These are phyloP conservation scores for Bonia amplexicaulis DNA, from an alignment of 176 grass and related monocot genomes.

Conservation along the genomic window DNA sequence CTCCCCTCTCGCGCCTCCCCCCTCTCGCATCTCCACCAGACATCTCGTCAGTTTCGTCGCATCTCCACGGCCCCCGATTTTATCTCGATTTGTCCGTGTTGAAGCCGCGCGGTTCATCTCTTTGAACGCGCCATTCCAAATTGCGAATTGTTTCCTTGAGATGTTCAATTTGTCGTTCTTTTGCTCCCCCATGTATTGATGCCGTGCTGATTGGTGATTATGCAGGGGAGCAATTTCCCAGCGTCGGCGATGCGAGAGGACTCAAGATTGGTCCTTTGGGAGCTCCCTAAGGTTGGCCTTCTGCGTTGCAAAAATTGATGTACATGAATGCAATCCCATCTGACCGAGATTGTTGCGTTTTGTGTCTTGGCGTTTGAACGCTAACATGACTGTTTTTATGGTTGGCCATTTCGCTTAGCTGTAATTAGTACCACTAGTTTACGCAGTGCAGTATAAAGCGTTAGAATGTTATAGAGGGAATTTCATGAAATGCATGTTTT, in stretches of 20 bases:
- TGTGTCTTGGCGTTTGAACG: background rate
- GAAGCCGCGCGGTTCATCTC: background rate
- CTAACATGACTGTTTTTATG: background rate
- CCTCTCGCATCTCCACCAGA: background rate
- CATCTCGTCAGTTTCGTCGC: background rate
- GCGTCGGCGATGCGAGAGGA: background rate
- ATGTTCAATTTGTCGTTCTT: background rate
- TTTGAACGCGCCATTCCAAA: background rate
- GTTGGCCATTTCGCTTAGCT: background rate
- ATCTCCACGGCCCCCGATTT: background rate
- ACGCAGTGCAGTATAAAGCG: background rate
- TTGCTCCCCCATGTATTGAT: background rate
- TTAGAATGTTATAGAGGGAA: background rate
- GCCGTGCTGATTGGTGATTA: background rate
- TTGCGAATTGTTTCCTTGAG: background rate
- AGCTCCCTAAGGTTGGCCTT: constrained; percentile 9
- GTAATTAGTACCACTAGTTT: background rate
- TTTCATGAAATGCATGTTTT: background rate
- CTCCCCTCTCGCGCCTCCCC: background rate
- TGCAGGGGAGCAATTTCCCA: background rate
- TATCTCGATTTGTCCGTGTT: background rate
- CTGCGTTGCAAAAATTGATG: background rate
- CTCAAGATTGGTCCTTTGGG: background rate
- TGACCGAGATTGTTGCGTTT: background rate
- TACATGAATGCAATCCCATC: background rate